Base-by-base conservation (phyloP, 1,284 basidiomycete species). In the Rhodotorula sp. region DNA sequence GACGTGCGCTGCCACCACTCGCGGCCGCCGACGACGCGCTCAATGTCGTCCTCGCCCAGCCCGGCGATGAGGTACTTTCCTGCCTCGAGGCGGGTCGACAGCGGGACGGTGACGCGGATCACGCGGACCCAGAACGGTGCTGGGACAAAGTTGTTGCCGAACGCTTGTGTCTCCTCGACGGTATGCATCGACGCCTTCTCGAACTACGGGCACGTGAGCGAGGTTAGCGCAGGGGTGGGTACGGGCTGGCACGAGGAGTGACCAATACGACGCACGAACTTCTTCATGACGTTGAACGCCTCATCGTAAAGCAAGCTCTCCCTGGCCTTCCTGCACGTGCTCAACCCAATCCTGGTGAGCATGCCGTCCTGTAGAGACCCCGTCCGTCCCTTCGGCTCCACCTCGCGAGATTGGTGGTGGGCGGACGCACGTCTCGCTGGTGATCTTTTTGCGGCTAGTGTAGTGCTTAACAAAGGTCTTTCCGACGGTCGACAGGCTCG, bases 1-100 rank as follows among this genome's bases (percentile, higher is more conserved):
- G 90, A 89, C 48, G 92, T 88, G 29, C 94, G 90, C 81, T 95
- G 94, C 96, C 95, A 98, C 94, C 96, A 98, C 79, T 94, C 94
- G 13, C 88, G 88, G 3, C 95, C 96, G 27, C 95, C 95, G 2
- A 94, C 89, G 37, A 94, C 81, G 66, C 86, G 86, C 75, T 88
- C 90, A 17, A 91, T 44, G 90, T 82, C 89, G 74, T 91, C 87
- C 17, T 94, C 93, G 1, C 96, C 95, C 21, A 99, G 85, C 2
- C 89, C 93, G 69, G 87, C 84, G 66, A 95, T 88, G 56, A 99
- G 85, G 73, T 88, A 82, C 12, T 84, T 82, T 2, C 96, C 93
- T 0, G 96, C 92, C 39, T 89, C 85, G 60, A 91, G 87, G 78
- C 94, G 94, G 68, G 86, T 88, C 29, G 79, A 74, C 46, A 84